These are phyloP conservation scores for Eucalyptus viminalis DNA, from an alignment of 345 rosid genomes.

Conservation along the genomic window DNA sequence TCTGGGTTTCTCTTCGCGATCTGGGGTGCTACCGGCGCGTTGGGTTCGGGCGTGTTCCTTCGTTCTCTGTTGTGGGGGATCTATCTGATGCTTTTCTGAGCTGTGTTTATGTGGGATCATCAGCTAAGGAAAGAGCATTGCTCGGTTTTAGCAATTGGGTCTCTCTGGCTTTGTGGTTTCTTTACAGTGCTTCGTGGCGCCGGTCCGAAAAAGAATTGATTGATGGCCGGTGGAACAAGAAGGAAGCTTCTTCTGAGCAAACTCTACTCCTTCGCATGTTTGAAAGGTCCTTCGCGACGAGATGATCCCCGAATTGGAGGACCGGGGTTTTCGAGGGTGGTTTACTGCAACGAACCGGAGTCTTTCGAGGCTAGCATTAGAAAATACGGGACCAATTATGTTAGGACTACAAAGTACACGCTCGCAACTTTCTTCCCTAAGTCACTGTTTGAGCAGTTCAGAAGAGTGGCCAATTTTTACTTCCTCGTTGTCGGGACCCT, in stretches of 20 bases:
- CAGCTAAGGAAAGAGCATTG: background rate
- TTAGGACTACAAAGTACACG: slow-evolving; percentile 67
- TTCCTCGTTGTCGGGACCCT: slow-evolving; percentile 59
- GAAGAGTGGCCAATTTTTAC: slow-evolving; percentile 93
- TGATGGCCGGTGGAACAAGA: slow-evolving; percentile 23
- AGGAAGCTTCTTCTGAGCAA: slow-evolving; percentile 51
- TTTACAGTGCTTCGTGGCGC: background rate
- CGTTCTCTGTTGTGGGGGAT: background rate
- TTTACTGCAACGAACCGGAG: slow-evolving; percentile 69
- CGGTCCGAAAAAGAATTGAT: background rate
- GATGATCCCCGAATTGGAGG: slow-evolving; percentile 66
- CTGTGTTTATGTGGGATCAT: background rate
- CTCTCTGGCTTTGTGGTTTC: background rate
- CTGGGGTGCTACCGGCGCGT: background rate
- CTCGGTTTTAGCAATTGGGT: background rate
- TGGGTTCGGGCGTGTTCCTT: background rate
- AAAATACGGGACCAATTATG: slow-evolving; percentile 44
- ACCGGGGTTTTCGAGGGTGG: slow-evolving; percentile 78
- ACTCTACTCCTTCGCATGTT: slow-evolving; percentile 53
- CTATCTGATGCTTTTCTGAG: background rate
- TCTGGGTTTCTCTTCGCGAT: background rate
- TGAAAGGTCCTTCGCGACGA: slow-evolving; percentile 25
- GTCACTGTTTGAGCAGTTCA: slow-evolving; percentile 91
- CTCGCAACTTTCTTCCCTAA: slow-evolving; percentile 70
- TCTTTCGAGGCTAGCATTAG: slow-evolving; percentile 35